Conservation (phyloP, 2,329 filamentous ascomycete genomes). For the Phialophora chinensis region DNA sequence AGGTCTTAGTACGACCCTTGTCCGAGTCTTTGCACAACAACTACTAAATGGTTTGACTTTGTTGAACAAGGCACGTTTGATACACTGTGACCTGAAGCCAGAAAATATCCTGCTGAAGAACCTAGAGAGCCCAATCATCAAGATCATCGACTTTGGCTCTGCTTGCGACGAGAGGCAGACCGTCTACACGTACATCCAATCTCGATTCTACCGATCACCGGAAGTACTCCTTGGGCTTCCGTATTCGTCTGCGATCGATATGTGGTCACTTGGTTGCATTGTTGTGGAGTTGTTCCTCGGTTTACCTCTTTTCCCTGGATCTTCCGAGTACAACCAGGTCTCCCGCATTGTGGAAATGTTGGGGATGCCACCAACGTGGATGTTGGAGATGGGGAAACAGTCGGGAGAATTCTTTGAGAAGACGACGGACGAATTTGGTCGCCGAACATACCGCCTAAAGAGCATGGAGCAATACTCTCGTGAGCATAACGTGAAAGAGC, state of each 20-base stretch:
- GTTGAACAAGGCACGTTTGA: constrained; percentile 93
- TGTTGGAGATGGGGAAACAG: constrained; percentile 99
- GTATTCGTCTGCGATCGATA: constrained; percentile 98
- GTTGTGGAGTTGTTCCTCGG: constrained; percentile 97
- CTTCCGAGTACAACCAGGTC: constrained; percentile 98
- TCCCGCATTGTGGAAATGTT: constrained; percentile 98
- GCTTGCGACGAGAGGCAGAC: constrained; percentile 98
- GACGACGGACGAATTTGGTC: constrained; percentile 85
- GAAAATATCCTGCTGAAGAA: constrained; percentile 99
- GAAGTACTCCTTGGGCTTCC: constrained; percentile 94
- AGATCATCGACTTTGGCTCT: constrained; percentile 99
- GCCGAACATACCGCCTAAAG: constrained; percentile 89
- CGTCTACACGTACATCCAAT: constrained; percentile 99
- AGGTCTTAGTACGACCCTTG: constrained; percentile 92
- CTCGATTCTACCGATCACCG: constrained; percentile 94
- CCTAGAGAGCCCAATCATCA: constrained; percentile 98
- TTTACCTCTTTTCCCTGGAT: constrained; percentile 91
- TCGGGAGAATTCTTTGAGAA: constrained; percentile 98
- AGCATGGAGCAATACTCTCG: constrained; percentile 97
- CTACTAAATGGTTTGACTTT: constrained; percentile 89
- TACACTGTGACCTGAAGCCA: constrained; percentile 97
- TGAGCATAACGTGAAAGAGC: constrained; percentile 95
- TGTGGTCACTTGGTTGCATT: constrained; percentile 99
- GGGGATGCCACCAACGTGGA: constrained; percentile 94
- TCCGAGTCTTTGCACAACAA: constrained; percentile 97